Base-by-base conservation (phyloP, 371 early-diverging fungal genomes). In the Apophysomyces ossiformis region DNA sequence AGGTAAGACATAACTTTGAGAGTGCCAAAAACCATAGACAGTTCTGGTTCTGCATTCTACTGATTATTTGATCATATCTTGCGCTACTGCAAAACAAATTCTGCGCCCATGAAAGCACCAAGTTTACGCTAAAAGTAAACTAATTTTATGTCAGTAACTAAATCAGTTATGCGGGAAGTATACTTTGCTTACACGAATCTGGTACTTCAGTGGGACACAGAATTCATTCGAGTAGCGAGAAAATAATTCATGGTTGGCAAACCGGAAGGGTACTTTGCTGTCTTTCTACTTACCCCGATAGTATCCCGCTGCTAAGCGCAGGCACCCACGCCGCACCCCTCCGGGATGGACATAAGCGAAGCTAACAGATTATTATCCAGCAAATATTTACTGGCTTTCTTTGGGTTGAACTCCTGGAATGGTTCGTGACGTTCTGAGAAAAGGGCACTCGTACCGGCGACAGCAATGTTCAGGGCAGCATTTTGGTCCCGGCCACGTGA, bases 101-200 rank as follows among this genome's bases (percentile, higher is more conserved):
- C 16, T 47, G 47, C 47, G 47, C 16, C 47, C 16, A 47, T 47
- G n/a, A 16, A 47, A 16, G 7, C 11, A 16, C 16, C 47, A 47
- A 18, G 21, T 47, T 47, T 47, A 7, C 21, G 47, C 47, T n/a
- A 16, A 16, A 18, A 4, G 2, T 15, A 47, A 47, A 47, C n/a
- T 13, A 47, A 47, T 7, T 47, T 15, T 47, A 47, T 4, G 7
- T 18, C n/a, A 46, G 15, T 13, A 15, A 47, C 16, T 16, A 16
- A 18, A 47, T 26, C 32, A 26, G 32, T 26, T 26, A 2, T 26
- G 32, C 32, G 2, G 4, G 47, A 47, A 7, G 4, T 18, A 18
- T n/a, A 11, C 16, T 21, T 47, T 47, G 16, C 47, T 47, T 47
- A 47, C 47, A 47, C 12, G 47, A 47, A 47, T 15, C 47, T 47